Evolutionary conservation across 352 stramenopile genomes (phyloP), one percentile per base, ranked within the genome.

Genomic region (Globisporangium acanthophoron): DNA sequence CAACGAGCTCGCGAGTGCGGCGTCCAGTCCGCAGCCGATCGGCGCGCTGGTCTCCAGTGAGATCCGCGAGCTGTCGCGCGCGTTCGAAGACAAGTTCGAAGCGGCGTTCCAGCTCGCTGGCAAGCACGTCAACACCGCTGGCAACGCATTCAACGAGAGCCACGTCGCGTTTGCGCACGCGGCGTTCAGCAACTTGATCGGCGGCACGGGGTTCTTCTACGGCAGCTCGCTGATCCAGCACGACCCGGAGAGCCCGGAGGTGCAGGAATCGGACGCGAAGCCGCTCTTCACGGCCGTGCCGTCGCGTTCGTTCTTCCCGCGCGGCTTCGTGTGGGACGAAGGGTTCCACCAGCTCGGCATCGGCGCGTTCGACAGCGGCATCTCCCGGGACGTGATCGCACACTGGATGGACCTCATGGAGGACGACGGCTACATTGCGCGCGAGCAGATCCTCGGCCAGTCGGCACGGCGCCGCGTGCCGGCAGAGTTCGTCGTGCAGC

Each of bases 281-380:
- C 61, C 81, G 13, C 73, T 98, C 33, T 95, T 96, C 59, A 95
- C 93, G 8, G 88, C 78, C 5, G 82, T 96, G 11, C 93, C 93
- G n/a, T 97, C 88, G 20, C 76, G 93, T 11, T 97, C 88, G 40
- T 97, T 98, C 66, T 98, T 98, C 63, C 93, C 93, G 12, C 76
- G 93, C 21, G 93, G 93, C 0, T 98, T 98, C 50, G 51, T 97
- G 1, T 98, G 93, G 93, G 93, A 98, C 58, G 93, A 98, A 85
- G 92, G 93, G 15, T 98, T 98, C 65, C 93, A 98, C 61, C 85
- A 97, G 69, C 69, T 97, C 16, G 71, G 95, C 3, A 74, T 97
- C 43, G 67, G 61, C 3, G 57, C 73, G 3, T 97, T 94, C 62
- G 85, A 97, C 61, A 54, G 67, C 6, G 58, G 56, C 12, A 78